Evolutionary conservation across 2,329 filamentous ascomycete species (phyloP).

Genomic region (Leptographium wingfieldii): DNA sequence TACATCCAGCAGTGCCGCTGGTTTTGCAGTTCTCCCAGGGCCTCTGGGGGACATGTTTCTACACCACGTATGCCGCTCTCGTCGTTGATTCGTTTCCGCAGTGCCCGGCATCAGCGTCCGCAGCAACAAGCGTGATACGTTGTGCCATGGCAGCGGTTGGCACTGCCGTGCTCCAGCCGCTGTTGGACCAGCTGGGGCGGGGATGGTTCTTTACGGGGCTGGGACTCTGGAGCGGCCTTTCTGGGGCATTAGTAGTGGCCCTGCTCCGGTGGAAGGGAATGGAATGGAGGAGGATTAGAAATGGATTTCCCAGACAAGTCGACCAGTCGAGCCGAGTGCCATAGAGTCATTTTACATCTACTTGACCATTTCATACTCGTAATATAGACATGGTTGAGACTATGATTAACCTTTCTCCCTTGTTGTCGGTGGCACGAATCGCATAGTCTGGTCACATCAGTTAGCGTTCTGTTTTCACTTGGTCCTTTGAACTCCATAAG

Average conservation of each 20-base stretch:
- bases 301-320: neutral
- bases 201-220: conserved; percentile 47
- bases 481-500: too few species aligned
- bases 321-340: neutral
- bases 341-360: neutral
- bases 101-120: conserved; percentile 42
- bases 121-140: conserved; percentile 45
- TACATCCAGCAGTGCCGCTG: conserved; percentile 36
- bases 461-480: too few species aligned
- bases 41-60: conserved; percentile 40
- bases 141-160: conserved; percentile 43
- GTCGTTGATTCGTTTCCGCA: conserved; percentile 44
- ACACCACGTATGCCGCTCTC: conserved; percentile 44
- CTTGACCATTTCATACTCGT: too few species aligned
- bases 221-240: conserved; percentile 18
- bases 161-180: conserved; percentile 40
- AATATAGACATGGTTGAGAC: too few species aligned
- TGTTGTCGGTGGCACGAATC: too few species aligned
- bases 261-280: neutral
- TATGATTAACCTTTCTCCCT: too few species aligned
- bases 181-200: conserved; percentile 39
- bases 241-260: neutral
- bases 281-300: neutral
- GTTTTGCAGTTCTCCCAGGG: conserved; percentile 40
- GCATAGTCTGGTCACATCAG: too few species aligned